Evolutionary conservation across 2,329 filamentous ascomycete genomes (phyloP), one percentile per base, ranked within the genome.

Genomic region (Malbranchea zuffiana): DNA sequence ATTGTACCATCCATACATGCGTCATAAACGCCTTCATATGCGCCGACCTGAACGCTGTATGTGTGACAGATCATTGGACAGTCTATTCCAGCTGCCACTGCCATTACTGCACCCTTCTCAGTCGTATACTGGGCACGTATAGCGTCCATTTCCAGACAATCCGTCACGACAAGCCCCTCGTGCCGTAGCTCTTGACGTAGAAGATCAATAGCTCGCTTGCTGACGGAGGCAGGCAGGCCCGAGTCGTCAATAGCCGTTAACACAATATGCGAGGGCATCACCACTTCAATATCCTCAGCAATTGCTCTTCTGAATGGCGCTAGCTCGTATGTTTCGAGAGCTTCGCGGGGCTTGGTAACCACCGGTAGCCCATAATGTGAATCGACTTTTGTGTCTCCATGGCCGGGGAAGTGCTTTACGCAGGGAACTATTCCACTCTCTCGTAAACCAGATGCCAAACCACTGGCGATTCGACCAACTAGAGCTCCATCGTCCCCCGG

Each of bases 31-130:
- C 50, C 46, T 24, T 62, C 48, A 12, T 66, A 62, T 1, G 62
- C 59, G 3, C 50, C 55, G 12, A 64, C 47, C 40, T 66, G 62
- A 23, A 59, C 54, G 4, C 52, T 48, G 38, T 59, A 60, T 1
- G 61, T 65, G 43, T 66, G 61, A 28, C 62, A 66, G n/a, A 67
- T 50, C 61, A 66, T 65, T 4, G 63, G 47, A 36, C 59, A 65
- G 39, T 67, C 63, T 32, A 56, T 58, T 13, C 65, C 63, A 20
- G 63, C 61, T 37, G 56, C 58, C 17, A 67, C 46, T 5, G 62
- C 57, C 40, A 62, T 56, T 4, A 61, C 53, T 3, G 62, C 57
- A 24, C 58, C 59, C 32, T 55, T 53, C 32, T 63, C 60, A 1
- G 61, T 62, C 2, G 61, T 60, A 41, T 58, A 61, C 10, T 56